Evolutionary conservation across 768 basidiomycete species (phyloP), one percentile per base, ranked within the genome.

Genomic region (Amanita thiersii): DNA sequence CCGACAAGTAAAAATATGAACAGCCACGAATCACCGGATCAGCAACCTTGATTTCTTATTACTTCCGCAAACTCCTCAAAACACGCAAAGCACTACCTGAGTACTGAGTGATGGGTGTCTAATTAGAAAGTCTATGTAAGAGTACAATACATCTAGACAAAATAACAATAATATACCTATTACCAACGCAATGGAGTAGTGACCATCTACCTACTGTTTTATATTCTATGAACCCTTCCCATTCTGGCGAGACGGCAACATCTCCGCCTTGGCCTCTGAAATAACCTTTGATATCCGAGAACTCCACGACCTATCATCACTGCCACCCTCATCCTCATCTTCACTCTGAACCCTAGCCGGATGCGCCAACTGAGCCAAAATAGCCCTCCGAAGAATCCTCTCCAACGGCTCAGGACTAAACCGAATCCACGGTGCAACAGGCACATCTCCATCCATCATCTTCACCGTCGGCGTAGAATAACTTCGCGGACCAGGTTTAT

Each of bases 391-490:
- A 14, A 52, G 38, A 3, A 52, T 18, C 5, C 51, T 37, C 24
- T 44, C 28, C 11, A 52, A 39, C 1, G 51, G 51, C 4, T 42
- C 30, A 15, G 20, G 7, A 9, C 41, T 35, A 12, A 48, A 47
- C 12, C 37, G 10, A 21, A 47, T 32, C 19, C 33, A 26, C 3
- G 20, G 10, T 4, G 49, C 47, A 9, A 47, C 38, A 9, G 39
- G 39, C 18, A 37, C 47, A 6, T 48, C 41, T 2, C 44, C 49
- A 25, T 48, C 45, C 15, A 52, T 43, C 49, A 52, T 50, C 14
- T 21, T 37, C 10, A 46, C 5, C 4, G 46, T 50, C 12, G 51
- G 51, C n/a, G 41, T 51, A 3, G 21, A 14, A 31, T 43, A 46
- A 35, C 14, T 36, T 18, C 15, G 24, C 18, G 21, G 21, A 23